phyloP scores from a whole-genome alignment of 2,329 filamentous ascomycete species.

The Talaromyces marneffei region DNA sequence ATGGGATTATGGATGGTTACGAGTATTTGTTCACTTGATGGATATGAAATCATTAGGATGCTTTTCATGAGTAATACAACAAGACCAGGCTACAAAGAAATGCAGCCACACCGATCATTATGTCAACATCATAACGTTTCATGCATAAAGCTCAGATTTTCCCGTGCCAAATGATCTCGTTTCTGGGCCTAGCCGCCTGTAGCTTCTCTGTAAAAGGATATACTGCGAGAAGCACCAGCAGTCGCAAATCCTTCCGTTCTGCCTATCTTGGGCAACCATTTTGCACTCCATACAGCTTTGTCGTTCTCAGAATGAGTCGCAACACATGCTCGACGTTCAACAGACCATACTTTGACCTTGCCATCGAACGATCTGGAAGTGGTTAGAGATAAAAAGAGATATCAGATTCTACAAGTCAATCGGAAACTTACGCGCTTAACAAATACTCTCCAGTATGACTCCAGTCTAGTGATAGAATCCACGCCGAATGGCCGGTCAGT shows the following conservation, averaged over 20 bases:
- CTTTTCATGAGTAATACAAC: conserved; percentile 15
- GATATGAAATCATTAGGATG: background rate
- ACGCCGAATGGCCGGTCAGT: conserved; percentile 70
- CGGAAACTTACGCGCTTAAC: conserved; percentile 61
- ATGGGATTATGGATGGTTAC: conserved; percentile 1
- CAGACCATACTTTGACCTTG: conserved; percentile 92
- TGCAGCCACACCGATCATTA: background rate
- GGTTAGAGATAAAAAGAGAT: conserved; percentile 13
- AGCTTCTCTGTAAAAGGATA: conserved; percentile 80
- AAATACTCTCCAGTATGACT: conserved; percentile 88
- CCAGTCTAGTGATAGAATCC: conserved; percentile 91
- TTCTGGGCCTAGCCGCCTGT: conserved; percentile 52
- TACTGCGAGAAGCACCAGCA: conserved; percentile 66
- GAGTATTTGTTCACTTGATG: background rate
- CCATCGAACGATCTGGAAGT: conserved; percentile 67
- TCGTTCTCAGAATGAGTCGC: conserved; percentile 91
- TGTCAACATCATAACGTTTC: background rate
- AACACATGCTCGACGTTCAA: conserved; percentile 76
- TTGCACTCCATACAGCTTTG: conserved; percentile 74
- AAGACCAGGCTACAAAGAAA: background rate
- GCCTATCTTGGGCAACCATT: conserved; percentile 69
- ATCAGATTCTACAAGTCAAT: background rate
- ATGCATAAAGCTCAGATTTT: background rate
- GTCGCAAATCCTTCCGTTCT: conserved; percentile 67
- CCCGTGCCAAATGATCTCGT: background rate